Base-by-base conservation (phyloP, 331 rosid species). In the Cucumis variabilis region DNA sequence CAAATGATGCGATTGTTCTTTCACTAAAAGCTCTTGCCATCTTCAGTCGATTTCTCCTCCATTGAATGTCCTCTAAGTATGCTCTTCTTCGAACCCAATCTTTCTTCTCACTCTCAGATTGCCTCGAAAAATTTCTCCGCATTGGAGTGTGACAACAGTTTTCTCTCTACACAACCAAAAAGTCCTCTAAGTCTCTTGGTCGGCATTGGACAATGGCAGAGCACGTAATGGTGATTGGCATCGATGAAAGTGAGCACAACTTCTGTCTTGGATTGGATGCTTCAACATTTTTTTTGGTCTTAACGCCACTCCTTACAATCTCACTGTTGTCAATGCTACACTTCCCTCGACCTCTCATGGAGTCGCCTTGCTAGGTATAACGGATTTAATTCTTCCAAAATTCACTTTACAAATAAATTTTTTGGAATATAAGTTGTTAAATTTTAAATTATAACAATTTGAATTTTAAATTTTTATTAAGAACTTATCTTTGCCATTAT, bases 181-280 rank as follows among this genome's bases (percentile, higher is more conserved):
- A 58, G 9, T 58, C 65, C 65, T 58, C 65, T 17, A 14, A 58
- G 65, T 58, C 65, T 58, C 65, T 58, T 8, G 7, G 65, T 58
- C 23, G 10, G 65, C 6, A 58, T 15, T 82, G 50, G 78, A 48
- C 75, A 88, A 90, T 90, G 91, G 88, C 87, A 23, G 69, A 74
- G 85, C 85, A 87, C 67, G 84, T 90, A 81, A 87, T 90, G 86
- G 81, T 91, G 68, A 55, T 88, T 6, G 93, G 86, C 5, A 41
- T 90, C 33, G 90, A 90, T 30, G 92, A 33, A 33, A 33, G 37
- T 33, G 37, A 33, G 37, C 37, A 33, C 37, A 33, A 5, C 37
- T 33, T 33, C 37, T 33, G 37, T 5, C 37, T 33, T 33, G 37
- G 37, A 33, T 33, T 33, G 37, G 37, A 33, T 5, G 37, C 37